Evolutionary conservation across 2,329 filamentous ascomycete genomes (phyloP), one percentile per base, ranked within the genome.

Genomic region (Colletotrichum sp.): DNA sequence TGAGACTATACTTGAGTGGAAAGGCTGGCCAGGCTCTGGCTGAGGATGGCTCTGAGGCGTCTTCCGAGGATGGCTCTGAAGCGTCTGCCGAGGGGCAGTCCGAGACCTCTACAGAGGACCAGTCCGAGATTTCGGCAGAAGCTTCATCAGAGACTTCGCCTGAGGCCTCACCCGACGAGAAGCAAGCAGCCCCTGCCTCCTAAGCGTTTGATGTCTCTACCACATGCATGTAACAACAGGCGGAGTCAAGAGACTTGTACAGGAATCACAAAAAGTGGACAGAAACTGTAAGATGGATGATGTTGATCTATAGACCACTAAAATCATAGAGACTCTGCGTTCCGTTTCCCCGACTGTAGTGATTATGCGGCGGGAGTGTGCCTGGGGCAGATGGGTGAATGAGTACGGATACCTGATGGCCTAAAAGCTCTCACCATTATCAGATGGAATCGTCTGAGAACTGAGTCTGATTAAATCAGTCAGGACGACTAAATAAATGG

Each of bases 1-100:
- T 86, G 77, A 86, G 83, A 75, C 70, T 91, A 77, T 85, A 82
- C 76, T 81, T 88, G 27, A 87, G 90, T 78, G 83, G 65, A 39
- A 62, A 25, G 30, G 15, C 25, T 32, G 15, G 58, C 30, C 30
- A 32, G 58, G 58, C 27, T 62, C 27, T 13, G 16, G 58, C 61
- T 22, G 32, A 65, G 61, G 22, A 34, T 27, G 61, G 30, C 9
- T 64, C n/a, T 5, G 61, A 43, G 7, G 27, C 15, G 52, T 27
- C 27, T 22, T 9, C 56, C 10, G 27, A 18, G 15, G 56, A 61
- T 30, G 28, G 30, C 30, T 10, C 30, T 32, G 30, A 32, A 9
- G 32, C 25, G 32, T 15, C 61, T 65, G 32, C 61, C 22, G 61
- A 58, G 55, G 55, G 27, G 43, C 43, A 52, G n/a, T 13, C 43